Evolutionary conservation across 345 rosid species (phyloP), one percentile per base, ranked within the genome.

Genomic region (Salix arbutifolia): DNA sequence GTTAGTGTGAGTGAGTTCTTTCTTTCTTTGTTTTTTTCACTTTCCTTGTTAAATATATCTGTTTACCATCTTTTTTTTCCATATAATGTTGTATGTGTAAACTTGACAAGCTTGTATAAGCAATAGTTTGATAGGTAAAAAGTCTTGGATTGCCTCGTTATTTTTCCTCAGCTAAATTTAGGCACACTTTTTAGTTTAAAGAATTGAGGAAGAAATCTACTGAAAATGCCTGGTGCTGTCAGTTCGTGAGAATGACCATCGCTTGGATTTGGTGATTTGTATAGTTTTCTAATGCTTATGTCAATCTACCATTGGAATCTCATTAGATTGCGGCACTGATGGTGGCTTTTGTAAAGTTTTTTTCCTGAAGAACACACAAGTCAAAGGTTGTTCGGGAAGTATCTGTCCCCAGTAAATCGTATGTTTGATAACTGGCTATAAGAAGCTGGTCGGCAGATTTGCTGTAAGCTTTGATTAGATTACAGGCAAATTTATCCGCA

Each of bases 101-200:
- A 74, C 85, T 79, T 61, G 30, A 30, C 12, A 77, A 77, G 85
- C 79, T 86, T 83, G 82, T 81, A 52, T 76, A 23, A 64, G 60
- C 80, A 73, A 78, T 74, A 38, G 33, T 26, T n/a, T 58, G 13
- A n/a, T 9, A 10, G 13, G 23, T 56, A 58, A 3, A 3, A n/a
- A 23, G 62, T n/a, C 60, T 21, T 19, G 25, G 25, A 21, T 35
- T 53, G 9, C 60, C 7, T 52, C 21, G 60, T 18, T 52, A 2
- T 38, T 46, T 31, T 33, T 33, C 35, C 35, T 33, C 35, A 0
- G 37, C 37, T 35, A 35, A 5, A 35, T 35, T 35, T 33, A 33
- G 33, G 9, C 25, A 7, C 7, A 3, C 0, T 8, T 23, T 1
- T 1, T 21, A 8, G 23, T 38, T 65, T 31, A 11, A 17, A 21